Percentiles rank a stretch among this genome's conserved stretches.
Conservation (phyloP, 306 rosid species). For the Corylus americana region DNA sequence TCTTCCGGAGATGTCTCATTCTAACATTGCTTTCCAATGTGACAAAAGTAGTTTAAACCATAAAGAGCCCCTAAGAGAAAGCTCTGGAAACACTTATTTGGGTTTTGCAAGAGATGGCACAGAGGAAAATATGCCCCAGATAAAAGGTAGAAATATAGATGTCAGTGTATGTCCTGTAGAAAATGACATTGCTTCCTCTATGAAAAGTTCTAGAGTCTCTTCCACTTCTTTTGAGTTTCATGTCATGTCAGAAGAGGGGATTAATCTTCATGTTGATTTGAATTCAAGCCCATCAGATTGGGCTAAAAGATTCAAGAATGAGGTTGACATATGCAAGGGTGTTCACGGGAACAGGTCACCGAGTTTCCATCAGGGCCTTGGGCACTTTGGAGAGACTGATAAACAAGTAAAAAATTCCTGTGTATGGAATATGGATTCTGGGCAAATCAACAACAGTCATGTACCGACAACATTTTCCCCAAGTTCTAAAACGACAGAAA, state of each 20-base stretch:
- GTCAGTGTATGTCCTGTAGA: slow-evolving; percentile 27
- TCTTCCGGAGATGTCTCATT: slow-evolving; percentile 22
- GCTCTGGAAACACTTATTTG: slow-evolving; percentile 9
- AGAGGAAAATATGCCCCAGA: slow-evolving; percentile 21
- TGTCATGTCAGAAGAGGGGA: slow-evolving; percentile 69
- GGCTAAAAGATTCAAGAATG: slow-evolving; percentile 53
- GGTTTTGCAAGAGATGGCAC: slow-evolving; percentile 17
- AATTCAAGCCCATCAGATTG: slow-evolving; percentile 72
- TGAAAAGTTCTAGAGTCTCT: slow-evolving; percentile 35
- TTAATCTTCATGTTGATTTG: slow-evolving; percentile 64
- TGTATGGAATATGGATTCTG: slow-evolving; percentile 30
- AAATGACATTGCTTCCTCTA: slow-evolving; percentile 40
- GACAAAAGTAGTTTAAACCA: slow-evolving; percentile 8
- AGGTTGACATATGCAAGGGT: slow-evolving; percentile 47
- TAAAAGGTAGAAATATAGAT: slow-evolving; percentile 28
- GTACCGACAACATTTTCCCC: slow-evolving; percentile 35
- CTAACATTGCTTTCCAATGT: slow-evolving; percentile 5
- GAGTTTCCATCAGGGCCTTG: slow-evolving; percentile 50
- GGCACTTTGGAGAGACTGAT: slow-evolving; percentile 36
- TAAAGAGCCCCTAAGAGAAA: slow-evolving; percentile 24
- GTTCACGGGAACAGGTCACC: slow-evolving; percentile 33
- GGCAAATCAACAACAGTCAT: slow-evolving; percentile 29
- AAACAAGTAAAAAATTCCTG: slow-evolving; percentile 39
- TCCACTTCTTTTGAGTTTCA: slow-evolving; percentile 56
- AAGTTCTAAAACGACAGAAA: slow-evolving; percentile 30